Conservation (phyloP, 1,139 yeast genomes). For the Sugiyamaella sp. region DNA sequence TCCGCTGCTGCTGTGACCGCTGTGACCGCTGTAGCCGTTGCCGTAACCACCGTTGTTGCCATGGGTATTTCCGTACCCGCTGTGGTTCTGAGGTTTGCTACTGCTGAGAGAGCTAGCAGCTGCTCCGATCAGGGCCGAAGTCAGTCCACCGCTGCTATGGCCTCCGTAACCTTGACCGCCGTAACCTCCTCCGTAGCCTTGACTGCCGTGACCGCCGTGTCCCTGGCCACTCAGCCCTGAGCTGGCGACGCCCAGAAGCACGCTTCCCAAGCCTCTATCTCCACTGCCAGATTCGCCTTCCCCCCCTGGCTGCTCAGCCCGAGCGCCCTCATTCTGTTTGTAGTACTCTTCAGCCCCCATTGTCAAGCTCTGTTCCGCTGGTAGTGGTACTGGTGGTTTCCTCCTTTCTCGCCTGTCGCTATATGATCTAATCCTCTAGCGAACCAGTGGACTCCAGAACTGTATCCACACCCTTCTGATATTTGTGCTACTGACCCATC, state of each 20-base stretch:
- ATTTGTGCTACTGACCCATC: too few species aligned
- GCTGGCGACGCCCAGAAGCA: slow-evolving; percentile 1
- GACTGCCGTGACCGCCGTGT: neutral
- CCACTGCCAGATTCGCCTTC: neutral
- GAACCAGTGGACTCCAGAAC: too few species aligned
- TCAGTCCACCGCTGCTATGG: neutral
- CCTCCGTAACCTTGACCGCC: neutral
- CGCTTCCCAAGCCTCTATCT: slow-evolving; percentile 3
- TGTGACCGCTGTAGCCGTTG: neutral
- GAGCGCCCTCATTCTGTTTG: too few species aligned
- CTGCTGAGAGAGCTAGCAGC: neutral
- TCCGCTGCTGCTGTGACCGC: neutral
- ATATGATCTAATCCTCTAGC: too few species aligned
- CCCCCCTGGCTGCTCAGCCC: too few species aligned
- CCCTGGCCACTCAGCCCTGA: neutral
- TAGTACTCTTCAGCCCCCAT: too few species aligned
- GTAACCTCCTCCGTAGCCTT: neutral
- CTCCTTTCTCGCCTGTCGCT: too few species aligned
- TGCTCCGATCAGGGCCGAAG: neutral
- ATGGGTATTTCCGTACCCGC: neutral
- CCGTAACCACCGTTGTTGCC: neutral
- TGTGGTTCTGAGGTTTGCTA: neutral
- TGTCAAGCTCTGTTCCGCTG: too few species aligned
- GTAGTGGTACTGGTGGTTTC: too few species aligned
- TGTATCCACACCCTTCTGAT: too few species aligned